Percentiles rank a stretch among this genome's conserved stretches.
Conservation (phyloP, 1,284 basidiomycete species). For the Heliocybe sulcata region DNA sequence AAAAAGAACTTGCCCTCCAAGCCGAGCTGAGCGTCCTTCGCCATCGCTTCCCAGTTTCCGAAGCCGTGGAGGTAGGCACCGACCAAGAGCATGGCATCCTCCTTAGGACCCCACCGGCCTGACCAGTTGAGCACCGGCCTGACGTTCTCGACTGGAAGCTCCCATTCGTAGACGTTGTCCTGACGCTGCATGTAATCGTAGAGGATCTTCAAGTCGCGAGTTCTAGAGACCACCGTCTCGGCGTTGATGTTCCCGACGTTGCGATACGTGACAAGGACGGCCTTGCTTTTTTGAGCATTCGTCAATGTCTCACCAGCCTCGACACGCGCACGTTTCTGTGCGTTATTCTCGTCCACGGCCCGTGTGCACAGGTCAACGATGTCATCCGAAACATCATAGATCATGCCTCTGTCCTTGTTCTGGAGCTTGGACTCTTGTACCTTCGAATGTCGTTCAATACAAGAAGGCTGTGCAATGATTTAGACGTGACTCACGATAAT, state of each 20-base stretch:
- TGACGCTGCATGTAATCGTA: constrained; percentile 75
- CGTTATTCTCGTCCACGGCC: constrained; percentile 82
- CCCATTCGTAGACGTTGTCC: constrained; percentile 77
- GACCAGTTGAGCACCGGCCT: constrained; percentile 95
- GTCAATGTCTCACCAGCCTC: constrained; percentile 82
- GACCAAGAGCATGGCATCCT: constrained; percentile 92
- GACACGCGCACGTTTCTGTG: constrained; percentile 68
- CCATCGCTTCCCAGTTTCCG: constrained; percentile 95
- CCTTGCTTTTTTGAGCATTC: constrained; percentile 90
- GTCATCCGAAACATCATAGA: constrained; percentile 89
- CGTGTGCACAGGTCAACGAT: constrained; percentile 83
- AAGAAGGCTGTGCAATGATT: constrained; percentile 5
- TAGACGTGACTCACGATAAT: constrained; percentile 66
- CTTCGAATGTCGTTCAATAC: constrained; percentile 29
- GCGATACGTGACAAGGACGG: constrained; percentile 87
- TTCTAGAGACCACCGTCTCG: constrained; percentile 89
- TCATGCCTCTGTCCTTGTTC: constrained; percentile 92
- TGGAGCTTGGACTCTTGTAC: constrained; percentile 89
- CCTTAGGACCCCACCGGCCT: constrained; percentile 88
- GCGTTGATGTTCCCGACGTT: constrained; percentile 95
- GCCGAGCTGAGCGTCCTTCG: constrained; percentile 79
- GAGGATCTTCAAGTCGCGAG: constrained; percentile 86
- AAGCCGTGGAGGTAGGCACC: constrained; percentile 95
- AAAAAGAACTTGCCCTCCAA: constrained; percentile 95
- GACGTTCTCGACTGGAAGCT: constrained; percentile 87